Base-by-base conservation (phyloP, 1,284 basidiomycete genomes). In the Rhizopogon hawkerae region DNA sequence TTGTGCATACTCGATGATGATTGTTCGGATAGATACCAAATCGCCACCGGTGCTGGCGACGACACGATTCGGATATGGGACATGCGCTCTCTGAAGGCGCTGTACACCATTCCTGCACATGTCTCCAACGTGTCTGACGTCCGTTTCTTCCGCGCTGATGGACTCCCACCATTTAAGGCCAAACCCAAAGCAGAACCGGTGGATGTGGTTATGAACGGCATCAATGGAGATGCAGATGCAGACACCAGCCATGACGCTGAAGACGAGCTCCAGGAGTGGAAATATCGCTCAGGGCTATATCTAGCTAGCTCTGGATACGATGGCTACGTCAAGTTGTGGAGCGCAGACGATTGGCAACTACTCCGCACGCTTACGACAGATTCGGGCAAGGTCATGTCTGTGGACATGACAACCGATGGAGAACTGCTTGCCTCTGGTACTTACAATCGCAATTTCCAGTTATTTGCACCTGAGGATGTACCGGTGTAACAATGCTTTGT, bases 1-100 rank as follows among this genome's bases (percentile, higher is more conserved):
- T 13, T 36, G 46, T 11, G 34, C 31, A 38, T 41, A 42, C 26
- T 33, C 60, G 26, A 56, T 46, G 49, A 54, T 45, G 36, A 53
- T 46, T 46, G 26, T 52, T 59, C 41, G 53, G 51, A 36, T 60
- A 94, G 93, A 44, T 95, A 95, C 64, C 95, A 98, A 76, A 83
- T 98, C 42, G 95, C 93, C 5, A 96, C 95, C 0, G 95, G 94
- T 18, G 88, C 92, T 1, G 93, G 92, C 41, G 96, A 99, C 68
- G 95, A 98, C 63, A 97, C 94, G 0, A 89, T 98, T 56, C 85
- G 93, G 38, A 92, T 98, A 73, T 99, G 96, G 96, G 96, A 99
- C 69, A 84, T 98, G 71, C 85, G 96, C 23, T 86, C 89, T 2
- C 77, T 97, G 24, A 89, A 85, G 60, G 84, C 91, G 16, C 72